These are phyloP conservation scores for Gynostemma pentaphyllum DNA, from an alignment of 306 rosid species.

Conservation along the genomic window DNA sequence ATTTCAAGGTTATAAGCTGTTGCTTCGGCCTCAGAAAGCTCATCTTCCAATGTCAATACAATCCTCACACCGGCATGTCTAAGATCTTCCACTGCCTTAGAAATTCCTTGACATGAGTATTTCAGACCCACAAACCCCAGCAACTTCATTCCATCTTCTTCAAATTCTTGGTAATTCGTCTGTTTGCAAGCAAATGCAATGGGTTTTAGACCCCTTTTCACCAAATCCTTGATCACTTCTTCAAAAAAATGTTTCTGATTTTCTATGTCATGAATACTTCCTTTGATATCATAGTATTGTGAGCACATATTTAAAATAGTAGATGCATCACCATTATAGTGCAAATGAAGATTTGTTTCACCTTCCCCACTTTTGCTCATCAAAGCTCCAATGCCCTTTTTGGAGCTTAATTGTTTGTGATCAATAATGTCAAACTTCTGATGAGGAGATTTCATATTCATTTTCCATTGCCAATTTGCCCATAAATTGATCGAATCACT, in stretches of 20 bases:
- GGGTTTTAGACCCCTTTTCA: slow-evolving; percentile 27
- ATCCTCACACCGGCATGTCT: slow-evolving; percentile 15
- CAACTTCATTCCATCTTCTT: slow-evolving; percentile 32
- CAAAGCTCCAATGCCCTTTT: slow-evolving; percentile 22
- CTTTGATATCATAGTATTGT: slow-evolving; percentile 26
- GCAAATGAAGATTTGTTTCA: slow-evolving; percentile 23
- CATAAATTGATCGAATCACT: slow-evolving; percentile 16
- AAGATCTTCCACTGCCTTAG: slow-evolving; percentile 19
- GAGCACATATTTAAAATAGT: slow-evolving; percentile 44
- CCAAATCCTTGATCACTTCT: slow-evolving; percentile 26
- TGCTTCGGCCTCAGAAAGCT: slow-evolving; percentile 12
- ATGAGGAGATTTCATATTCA: neutral
- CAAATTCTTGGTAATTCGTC: slow-evolving; percentile 15
- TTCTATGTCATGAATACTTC: slow-evolving; percentile 23
- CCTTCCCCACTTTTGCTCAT: slow-evolving; percentile 10
- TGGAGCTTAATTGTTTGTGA: slow-evolving; percentile 15
- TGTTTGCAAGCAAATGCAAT: slow-evolving; percentile 46
- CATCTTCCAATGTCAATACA: slow-evolving; percentile 48
- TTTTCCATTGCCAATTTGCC: slow-evolving; percentile 9
- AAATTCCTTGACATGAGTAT: slow-evolving; percentile 9
- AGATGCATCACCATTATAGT: slow-evolving; percentile 46
- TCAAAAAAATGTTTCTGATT: slow-evolving; percentile 14
- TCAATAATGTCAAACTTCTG: slow-evolving; percentile 1
- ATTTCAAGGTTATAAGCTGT: slow-evolving; percentile 40
- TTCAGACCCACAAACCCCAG: slow-evolving; percentile 40